Conservation (phyloP, 2,329 filamentous ascomycete genomes). For the Botrytis fabae region DNA sequence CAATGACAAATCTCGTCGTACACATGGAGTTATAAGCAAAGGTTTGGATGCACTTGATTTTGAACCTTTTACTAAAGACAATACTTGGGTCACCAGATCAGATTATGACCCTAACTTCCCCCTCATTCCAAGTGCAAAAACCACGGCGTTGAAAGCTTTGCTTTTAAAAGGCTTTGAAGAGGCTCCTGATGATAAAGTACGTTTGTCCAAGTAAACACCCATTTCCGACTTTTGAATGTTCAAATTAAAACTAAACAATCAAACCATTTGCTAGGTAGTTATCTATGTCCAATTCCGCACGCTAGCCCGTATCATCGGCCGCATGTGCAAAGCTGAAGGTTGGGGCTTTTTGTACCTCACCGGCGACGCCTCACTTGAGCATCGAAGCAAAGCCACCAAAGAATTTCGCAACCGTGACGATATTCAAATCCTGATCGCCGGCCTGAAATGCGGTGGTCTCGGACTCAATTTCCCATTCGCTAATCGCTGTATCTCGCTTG, state of each 20-base stretch:
- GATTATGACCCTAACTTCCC: slow-evolving; percentile 33
- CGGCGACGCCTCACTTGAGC: slow-evolving; percentile 49
- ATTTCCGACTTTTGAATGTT: not conserved
- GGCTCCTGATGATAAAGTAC: slow-evolving; percentile 50
- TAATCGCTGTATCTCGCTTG: slow-evolving; percentile 45
- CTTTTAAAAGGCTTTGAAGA: slow-evolving; percentile 46
- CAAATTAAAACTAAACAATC: slow-evolving; percentile 4
- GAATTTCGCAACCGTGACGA: slow-evolving; percentile 47
- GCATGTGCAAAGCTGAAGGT: slow-evolving; percentile 50
- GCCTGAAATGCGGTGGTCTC: slow-evolving; percentile 56
- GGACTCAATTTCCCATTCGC: slow-evolving; percentile 60
- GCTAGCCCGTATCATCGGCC: slow-evolving; percentile 52
- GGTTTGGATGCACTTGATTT: slow-evolving; percentile 34
- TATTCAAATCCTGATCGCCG: slow-evolving; percentile 53
- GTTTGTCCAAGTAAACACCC: not conserved
- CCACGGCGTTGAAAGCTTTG: slow-evolving; percentile 41
- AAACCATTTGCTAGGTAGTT: slow-evolving; percentile 41
- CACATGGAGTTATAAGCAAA: slow-evolving; percentile 21
- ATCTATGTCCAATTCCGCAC: slow-evolving; percentile 60
- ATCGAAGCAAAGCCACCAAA: slow-evolving; percentile 49
- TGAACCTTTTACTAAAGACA: slow-evolving; percentile 33
- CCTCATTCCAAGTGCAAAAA: slow-evolving; percentile 45
- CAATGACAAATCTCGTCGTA: not conserved
- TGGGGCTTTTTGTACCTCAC: slow-evolving; percentile 48
- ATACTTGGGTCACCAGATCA: slow-evolving; percentile 33